Evolutionary conservation across 176 grass and related monocot species (phyloP).

Genomic region (Triticum aestivum): DNA sequence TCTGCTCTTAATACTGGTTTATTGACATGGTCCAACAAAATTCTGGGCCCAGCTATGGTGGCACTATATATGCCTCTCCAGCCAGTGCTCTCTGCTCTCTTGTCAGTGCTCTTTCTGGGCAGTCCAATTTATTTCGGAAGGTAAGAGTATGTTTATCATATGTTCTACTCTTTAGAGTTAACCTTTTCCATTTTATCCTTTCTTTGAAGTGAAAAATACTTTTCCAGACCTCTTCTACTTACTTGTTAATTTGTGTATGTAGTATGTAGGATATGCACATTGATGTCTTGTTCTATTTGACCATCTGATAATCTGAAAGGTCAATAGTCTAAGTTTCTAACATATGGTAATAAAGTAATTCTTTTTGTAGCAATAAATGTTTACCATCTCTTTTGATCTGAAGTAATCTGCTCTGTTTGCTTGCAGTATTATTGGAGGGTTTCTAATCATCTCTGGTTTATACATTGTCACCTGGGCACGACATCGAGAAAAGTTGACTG

Average conservation of each 20-base stretch:
- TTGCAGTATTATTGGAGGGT: constrained; percentile 86
- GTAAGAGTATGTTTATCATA: constrained; percentile 29
- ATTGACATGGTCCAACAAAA: constrained; percentile 96
- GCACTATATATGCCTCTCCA: constrained; percentile 89
- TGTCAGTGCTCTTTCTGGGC: constrained; percentile 79
- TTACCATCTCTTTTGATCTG: constrained; percentile 28
- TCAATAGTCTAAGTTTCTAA: not conserved
- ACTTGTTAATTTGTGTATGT: not conserved
- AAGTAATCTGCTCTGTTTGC: constrained; percentile 26
- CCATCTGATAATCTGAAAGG: not conserved
- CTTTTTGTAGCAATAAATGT: not conserved
- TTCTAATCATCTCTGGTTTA: constrained; percentile 79
- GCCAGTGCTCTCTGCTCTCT: constrained; percentile 71
- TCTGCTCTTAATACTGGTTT: constrained; percentile 84
- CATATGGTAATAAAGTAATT: not conserved
- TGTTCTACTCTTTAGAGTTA: constrained; percentile 14
- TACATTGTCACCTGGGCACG: constrained; percentile 89
- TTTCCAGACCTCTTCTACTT: not conserved
- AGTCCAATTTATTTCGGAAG: constrained; percentile 90
- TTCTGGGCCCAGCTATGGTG: constrained; percentile 85
- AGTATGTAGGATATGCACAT: not conserved
- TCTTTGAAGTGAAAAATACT: constrained; percentile 13
- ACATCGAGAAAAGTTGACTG: constrained; percentile 48
- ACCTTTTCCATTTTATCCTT: not conserved
- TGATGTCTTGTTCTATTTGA: not conserved